Conservation (phyloP, 768 basidiomycete species). For the Xerocomellus dryophilus region DNA sequence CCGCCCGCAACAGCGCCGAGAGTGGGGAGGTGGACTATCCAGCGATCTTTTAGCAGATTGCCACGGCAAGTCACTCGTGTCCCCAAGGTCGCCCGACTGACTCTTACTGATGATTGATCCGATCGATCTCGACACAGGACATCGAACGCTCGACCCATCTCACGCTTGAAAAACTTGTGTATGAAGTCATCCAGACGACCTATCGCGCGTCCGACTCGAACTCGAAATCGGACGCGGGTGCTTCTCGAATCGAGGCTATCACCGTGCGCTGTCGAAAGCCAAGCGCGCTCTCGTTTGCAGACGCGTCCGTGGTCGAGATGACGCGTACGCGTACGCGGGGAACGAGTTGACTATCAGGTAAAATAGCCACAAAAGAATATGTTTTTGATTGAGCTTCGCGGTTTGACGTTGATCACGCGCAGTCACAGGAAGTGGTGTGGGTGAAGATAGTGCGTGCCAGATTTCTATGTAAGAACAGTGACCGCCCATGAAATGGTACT, state of each 20-base stretch:
- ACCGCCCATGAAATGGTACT: too few species aligned
- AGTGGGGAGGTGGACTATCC: slow-evolving; percentile 34
- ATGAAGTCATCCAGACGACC: slow-evolving; percentile 49
- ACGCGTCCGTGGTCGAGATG: slow-evolving; percentile 59
- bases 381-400: too few species aligned
- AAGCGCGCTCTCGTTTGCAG: slow-evolving; percentile 64
- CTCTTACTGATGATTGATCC: not conserved
- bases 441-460: too few species aligned
- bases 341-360: not conserved
- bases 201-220: slow-evolving; percentile 54
- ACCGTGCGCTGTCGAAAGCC: slow-evolving; percentile 65
- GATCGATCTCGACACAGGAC: not conserved
- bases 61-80: slow-evolving; percentile 10
- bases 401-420: too few species aligned
- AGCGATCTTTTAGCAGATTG: slow-evolving; percentile 34
- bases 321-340: slow-evolving; percentile 36
- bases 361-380: too few species aligned
- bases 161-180: slow-evolving; percentile 23
- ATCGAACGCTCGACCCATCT: slow-evolving; percentile 14
- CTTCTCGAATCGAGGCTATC: slow-evolving; percentile 38
- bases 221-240: not conserved
- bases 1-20: slow-evolving; percentile 10
- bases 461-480: too few species aligned
- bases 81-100: not conserved
- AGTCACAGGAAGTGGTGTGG: too few species aligned